phyloP scores from a whole-genome alignment of 805 yeast species.

The Middelhovenomyces tepae region DNA sequence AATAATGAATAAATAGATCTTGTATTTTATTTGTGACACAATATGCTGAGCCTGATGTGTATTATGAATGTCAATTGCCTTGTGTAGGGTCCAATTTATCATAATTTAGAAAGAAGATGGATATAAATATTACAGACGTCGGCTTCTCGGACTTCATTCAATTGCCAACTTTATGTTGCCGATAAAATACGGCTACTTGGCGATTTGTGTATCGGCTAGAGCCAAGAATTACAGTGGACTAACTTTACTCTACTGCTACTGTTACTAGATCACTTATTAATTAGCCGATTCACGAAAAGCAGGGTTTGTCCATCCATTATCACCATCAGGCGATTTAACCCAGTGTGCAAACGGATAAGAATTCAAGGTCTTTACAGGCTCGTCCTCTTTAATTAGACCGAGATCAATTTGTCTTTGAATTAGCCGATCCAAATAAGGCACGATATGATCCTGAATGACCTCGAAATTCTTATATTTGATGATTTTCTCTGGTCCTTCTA shows the following conservation, averaged over 20 bases:
- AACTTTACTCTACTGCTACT: no score
- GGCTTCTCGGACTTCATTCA: no score
- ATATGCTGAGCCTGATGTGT: background rate
- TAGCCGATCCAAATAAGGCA: constrained; percentile 47
- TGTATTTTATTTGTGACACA: constrained; percentile 1
- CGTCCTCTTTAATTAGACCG: constrained; percentile 37
- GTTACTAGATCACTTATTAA: no score
- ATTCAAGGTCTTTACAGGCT: constrained; percentile 10
- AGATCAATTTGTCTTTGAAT: constrained; percentile 49
- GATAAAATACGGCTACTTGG: no score
- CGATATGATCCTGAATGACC: constrained; percentile 48
- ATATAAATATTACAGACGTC: constrained; percentile 1
- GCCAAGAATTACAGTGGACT: no score
- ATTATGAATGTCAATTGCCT: background rate
- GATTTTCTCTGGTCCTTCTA: constrained; percentile 59
- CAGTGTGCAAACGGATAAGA: constrained; percentile 52
- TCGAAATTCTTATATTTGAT: constrained; percentile 56
- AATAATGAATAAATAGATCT: constrained; percentile 1
- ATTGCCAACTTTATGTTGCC: no score
- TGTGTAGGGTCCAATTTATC: constrained; percentile 7
- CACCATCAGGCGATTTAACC: constrained; percentile 29
- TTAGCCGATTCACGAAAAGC: constrained; percentile 1
- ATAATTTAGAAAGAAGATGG: constrained; percentile 7
- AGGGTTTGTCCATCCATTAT: constrained; percentile 38
- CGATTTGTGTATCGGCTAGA: no score